Evolutionary conservation across 495 filamentous ascomycete species (phyloP).

Genomic region (Opeltia flavorubescens): DNA sequence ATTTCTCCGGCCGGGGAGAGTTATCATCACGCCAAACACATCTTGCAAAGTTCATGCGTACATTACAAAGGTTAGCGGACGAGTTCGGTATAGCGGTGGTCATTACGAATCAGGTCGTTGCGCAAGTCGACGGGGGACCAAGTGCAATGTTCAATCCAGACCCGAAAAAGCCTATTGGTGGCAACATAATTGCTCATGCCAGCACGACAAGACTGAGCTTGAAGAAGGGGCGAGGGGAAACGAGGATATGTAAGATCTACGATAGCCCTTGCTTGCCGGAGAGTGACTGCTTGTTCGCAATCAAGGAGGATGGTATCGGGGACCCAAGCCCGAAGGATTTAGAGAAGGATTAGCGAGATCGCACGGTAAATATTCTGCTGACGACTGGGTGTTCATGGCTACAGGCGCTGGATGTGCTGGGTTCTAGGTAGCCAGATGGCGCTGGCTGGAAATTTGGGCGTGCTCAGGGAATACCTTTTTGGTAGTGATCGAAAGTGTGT

Average conservation of each 20-base stretch:
- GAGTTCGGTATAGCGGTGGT: slow-evolving; percentile 98
- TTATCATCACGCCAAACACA: slow-evolving; percentile 80
- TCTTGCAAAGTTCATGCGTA: slow-evolving; percentile 94
- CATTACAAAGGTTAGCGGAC: slow-evolving; percentile 82
- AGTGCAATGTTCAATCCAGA: slow-evolving; percentile 98
- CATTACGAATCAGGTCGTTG: slow-evolving; percentile 97
- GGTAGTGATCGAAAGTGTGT: too few species aligned
- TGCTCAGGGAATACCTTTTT: too few species aligned
- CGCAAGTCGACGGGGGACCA: slow-evolving; percentile 91
- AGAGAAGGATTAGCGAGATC: slow-evolving; percentile 67
- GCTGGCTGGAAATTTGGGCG: too few species aligned
- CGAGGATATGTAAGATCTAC: slow-evolving; percentile 95
- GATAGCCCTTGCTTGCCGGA: slow-evolving; percentile 95
- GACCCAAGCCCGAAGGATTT: slow-evolving; percentile 92
- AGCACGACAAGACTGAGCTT: slow-evolving; percentile 81
- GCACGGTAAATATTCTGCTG: too few species aligned
- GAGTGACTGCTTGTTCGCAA: slow-evolving; percentile 91
- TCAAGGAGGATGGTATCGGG: slow-evolving; percentile 90
- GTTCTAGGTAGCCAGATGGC: too few species aligned
- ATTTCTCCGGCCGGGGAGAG: slow-evolving; percentile 90
- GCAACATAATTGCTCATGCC: slow-evolving; percentile 96
- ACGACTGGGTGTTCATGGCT: background rate
- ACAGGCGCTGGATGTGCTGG: background rate
- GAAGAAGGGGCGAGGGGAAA: slow-evolving; percentile 92
- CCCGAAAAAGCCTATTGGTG: slow-evolving; percentile 97